Conservation (phyloP, 306 rosid genomes). For the Purshia tridentata region DNA sequence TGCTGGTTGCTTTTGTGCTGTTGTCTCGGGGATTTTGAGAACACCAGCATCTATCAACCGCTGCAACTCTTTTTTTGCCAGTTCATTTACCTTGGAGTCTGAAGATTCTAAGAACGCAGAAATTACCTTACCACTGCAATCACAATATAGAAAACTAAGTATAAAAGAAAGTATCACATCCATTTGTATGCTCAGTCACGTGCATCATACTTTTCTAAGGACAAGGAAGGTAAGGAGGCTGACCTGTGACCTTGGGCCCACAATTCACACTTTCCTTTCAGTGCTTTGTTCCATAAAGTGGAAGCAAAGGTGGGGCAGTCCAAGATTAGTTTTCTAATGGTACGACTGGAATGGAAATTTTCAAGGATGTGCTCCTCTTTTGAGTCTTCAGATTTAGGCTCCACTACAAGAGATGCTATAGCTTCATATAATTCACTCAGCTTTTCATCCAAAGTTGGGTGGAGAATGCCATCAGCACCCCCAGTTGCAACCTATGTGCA, state of each 20-base stretch:
- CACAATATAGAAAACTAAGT: slow-evolving; percentile 18
- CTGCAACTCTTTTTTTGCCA: slow-evolving; percentile 65
- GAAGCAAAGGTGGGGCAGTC: slow-evolving; percentile 81
- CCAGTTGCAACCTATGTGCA: slow-evolving; percentile 64
- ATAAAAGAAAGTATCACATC: slow-evolving; percentile 18
- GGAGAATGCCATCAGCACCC: slow-evolving; percentile 79
- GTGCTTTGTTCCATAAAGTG: slow-evolving; percentile 73
- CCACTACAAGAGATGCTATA: slow-evolving; percentile 67
- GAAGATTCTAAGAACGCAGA: slow-evolving; percentile 78
- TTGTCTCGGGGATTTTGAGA: slow-evolving; percentile 42
- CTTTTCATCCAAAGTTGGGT: slow-evolving; percentile 61
- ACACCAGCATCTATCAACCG: slow-evolving; percentile 59
- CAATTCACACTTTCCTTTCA: slow-evolving; percentile 64
- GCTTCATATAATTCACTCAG: slow-evolving; percentile 59
- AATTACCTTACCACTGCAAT: slow-evolving; percentile 77
- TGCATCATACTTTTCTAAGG: slow-evolving; percentile 9
- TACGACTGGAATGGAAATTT: slow-evolving; percentile 86
- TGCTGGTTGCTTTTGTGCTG: neutral
- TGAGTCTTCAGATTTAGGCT: slow-evolving; percentile 59
- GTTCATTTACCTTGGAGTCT: slow-evolving; percentile 45
- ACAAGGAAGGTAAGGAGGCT: slow-evolving; percentile 13
- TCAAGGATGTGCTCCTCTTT: slow-evolving; percentile 77
- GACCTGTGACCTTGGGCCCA: slow-evolving; percentile 92
- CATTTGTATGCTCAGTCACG: neutral
- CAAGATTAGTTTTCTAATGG: slow-evolving; percentile 74